Conservation (phyloP, 2,329 filamentous ascomycete species). For the Fonsecaea erecta region DNA sequence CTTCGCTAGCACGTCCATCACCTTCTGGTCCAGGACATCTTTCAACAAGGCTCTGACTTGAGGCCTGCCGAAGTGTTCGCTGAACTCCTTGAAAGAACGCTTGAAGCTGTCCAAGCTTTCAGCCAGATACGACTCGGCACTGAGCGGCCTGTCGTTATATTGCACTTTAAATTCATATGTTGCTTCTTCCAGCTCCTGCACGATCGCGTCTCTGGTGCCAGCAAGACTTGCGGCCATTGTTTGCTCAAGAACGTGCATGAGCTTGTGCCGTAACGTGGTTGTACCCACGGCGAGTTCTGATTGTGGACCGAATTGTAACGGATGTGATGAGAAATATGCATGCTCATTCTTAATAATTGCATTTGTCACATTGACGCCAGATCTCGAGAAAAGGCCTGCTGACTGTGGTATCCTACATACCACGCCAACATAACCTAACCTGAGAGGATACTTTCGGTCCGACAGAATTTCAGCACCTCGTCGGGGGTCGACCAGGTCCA, state of each 20-base stretch:
- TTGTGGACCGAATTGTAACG: constrained; percentile 74
- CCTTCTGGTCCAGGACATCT: constrained; percentile 88
- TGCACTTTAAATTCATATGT: constrained; percentile 99
- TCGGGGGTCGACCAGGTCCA: constrained; percentile 89
- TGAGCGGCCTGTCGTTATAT: constrained; percentile 94
- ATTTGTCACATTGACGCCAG: constrained; percentile 75
- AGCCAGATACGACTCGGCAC: constrained; percentile 93
- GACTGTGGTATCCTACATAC: constrained; percentile 78
- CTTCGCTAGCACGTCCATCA: constrained; percentile 88
- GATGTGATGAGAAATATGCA: constrained; percentile 82
- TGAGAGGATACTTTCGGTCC: constrained; percentile 90
- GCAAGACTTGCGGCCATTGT: constrained; percentile 95
- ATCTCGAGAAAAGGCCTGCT: constrained; percentile 78
- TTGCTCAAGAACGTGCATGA: constrained; percentile 95
- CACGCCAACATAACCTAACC: constrained; percentile 95
- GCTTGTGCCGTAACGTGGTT: constrained; percentile 83
- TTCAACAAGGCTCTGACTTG: constrained; percentile 91
- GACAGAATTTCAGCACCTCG: constrained; percentile 78
- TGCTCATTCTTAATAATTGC: constrained; percentile 88
- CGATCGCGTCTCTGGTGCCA: constrained; percentile 87
- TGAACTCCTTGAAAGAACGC: constrained; percentile 94
- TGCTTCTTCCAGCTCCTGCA: constrained; percentile 92
- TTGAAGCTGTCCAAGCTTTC: constrained; percentile 96
- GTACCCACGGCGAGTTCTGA: constrained; percentile 80
- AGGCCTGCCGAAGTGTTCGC: constrained; percentile 83